Conservation (phyloP, 352 stramenopile species). For the Phytophthora pluvialis region DNA sequence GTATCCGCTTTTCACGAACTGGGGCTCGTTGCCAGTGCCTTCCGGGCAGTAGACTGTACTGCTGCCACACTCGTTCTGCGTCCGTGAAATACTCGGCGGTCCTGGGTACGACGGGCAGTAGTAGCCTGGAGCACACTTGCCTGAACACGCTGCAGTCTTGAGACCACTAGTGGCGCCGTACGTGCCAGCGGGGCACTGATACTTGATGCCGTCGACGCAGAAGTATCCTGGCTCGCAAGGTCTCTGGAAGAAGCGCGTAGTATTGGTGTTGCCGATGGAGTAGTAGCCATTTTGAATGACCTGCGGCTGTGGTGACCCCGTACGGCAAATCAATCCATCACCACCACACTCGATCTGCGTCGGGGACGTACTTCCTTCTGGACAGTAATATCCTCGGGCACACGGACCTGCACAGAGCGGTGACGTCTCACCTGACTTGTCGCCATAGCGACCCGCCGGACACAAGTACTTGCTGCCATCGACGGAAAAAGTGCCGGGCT, state of each 20-base stretch:
- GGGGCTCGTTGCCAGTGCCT: slow-evolving; percentile 58
- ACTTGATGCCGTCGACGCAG: slow-evolving; percentile 68
- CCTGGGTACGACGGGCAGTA: slow-evolving; percentile 74
- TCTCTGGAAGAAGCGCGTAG: slow-evolving; percentile 64
- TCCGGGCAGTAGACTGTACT: slow-evolving; percentile 63
- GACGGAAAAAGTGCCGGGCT: slow-evolving; percentile 72
- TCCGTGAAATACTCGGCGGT: slow-evolving; percentile 45
- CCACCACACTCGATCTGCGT: slow-evolving; percentile 54
- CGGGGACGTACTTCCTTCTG: slow-evolving; percentile 47
- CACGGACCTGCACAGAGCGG: slow-evolving; percentile 66
- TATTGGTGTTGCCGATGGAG: slow-evolving; percentile 59
- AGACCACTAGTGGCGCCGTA: slow-evolving; percentile 64
- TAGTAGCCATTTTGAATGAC: slow-evolving; percentile 68
- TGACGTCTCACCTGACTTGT: slow-evolving; percentile 52
- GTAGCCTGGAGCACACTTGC: slow-evolving; percentile 64
- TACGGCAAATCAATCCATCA: slow-evolving; percentile 56
- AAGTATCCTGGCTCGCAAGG: slow-evolving; percentile 80
- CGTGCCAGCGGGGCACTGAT: slow-evolving; percentile 75
- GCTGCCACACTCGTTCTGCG: slow-evolving; percentile 57
- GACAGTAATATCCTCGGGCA: slow-evolving; percentile 72
- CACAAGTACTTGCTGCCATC: slow-evolving; percentile 58
- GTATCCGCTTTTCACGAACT: slow-evolving; percentile 50
- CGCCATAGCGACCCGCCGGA: slow-evolving; percentile 65
- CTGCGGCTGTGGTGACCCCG: slow-evolving; percentile 44
- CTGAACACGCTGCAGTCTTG: slow-evolving; percentile 54